Percentiles rank a stretch among this genome's conserved stretches.
Evolutionary conservation across 2,329 filamentous ascomycete genomes (phyloP).

Genomic region (Tolypocladium pustulatum): DNA sequence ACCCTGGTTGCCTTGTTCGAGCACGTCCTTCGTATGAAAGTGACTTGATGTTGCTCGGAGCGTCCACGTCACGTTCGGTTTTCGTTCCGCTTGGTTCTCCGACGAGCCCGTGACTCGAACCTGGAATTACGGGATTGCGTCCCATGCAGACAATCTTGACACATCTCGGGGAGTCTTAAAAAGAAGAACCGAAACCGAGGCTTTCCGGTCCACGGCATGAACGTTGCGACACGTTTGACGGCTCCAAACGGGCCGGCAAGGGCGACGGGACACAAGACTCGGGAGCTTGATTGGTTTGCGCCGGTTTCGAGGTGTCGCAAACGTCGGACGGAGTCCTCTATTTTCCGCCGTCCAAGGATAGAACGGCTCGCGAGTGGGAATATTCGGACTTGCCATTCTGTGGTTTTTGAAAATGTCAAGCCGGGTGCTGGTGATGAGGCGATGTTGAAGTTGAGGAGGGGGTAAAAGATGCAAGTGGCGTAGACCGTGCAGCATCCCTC

Average conservation of each 20-base stretch:
- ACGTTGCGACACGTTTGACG: slow-evolving; percentile 15
- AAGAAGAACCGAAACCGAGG: neutral
- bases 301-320: neutral
- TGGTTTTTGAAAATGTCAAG: neutral
- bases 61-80: neutral
- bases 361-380: neutral
- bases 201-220: slow-evolving; percentile 11
- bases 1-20: too few species aligned
- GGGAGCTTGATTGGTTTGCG: neutral
- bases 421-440: neutral
- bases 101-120: neutral
- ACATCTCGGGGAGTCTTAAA: neutral
- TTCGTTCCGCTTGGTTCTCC: neutral
- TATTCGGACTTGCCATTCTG: too few species aligned
- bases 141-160: neutral
- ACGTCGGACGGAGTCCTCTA: neutral
- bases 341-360: neutral
- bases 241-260: slow-evolving; percentile 9
- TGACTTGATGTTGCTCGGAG: neutral
- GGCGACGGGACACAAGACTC: neutral
- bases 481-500: neutral
- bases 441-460: neutral
- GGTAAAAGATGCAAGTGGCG: neutral
- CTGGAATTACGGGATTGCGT: neutral
- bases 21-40: neutral